Evolutionary conservation across 345 rosid species (phyloP).

Genomic region (Hirschfeldia incana): DNA sequence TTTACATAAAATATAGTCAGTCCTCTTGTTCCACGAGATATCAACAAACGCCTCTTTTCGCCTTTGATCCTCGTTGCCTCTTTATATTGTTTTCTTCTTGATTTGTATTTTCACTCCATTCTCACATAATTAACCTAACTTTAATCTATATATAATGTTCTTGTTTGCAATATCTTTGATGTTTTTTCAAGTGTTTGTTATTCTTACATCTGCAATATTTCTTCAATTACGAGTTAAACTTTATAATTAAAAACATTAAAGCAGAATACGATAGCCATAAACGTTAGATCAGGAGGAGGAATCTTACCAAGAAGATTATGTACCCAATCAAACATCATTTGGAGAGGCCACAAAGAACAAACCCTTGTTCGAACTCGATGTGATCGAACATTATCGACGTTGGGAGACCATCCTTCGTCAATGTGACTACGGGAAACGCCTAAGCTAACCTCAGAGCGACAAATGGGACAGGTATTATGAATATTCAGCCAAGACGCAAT

Average conservation of each 20-base stretch:
- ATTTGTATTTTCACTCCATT: not conserved
- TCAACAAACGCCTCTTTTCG: not conserved
- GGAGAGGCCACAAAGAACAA: constrained; percentile 25
- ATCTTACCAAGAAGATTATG: constrained; percentile 26
- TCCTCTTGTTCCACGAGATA: not conserved
- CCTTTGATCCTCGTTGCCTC: not conserved
- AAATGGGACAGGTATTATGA: constrained; percentile 75
- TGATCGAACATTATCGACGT: not conserved
- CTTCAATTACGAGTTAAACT: not conserved
- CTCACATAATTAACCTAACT: constrained; percentile 5
- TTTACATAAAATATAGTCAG: not conserved
- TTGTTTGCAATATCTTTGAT: not conserved
- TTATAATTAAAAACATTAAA: constrained; percentile 13
- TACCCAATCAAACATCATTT: constrained; percentile 34
- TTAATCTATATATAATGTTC: not conserved
- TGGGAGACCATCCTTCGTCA: not conserved
- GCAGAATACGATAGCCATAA: constrained; percentile 26
- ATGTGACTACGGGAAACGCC: not conserved
- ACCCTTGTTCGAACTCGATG: constrained; percentile 1
- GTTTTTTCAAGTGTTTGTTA: constrained; percentile 16
- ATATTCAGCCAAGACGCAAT: constrained; percentile 70
- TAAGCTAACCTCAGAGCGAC: constrained; percentile 48
- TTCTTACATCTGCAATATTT: constrained; percentile 11
- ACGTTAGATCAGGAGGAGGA: constrained; percentile 22
- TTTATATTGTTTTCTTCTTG: not conserved